Evolutionary conservation across 805 yeast genomes (phyloP).

Genomic region (Spathaspora passalidarum): DNA sequence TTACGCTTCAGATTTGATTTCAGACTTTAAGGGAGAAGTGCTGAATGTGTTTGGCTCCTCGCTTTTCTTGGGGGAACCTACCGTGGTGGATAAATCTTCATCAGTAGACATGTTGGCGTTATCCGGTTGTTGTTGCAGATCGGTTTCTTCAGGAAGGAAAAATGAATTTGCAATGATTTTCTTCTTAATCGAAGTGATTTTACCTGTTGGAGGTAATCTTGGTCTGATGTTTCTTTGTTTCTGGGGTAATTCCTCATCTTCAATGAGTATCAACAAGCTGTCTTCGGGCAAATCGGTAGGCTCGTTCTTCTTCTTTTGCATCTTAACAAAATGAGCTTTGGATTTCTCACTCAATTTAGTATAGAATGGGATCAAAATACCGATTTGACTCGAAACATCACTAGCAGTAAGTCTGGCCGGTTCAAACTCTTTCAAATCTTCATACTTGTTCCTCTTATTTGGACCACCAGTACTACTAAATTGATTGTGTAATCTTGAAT

Average conservation of each 20-base stretch:
- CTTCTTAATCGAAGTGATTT: conserved; percentile 68
- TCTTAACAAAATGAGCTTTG: conserved; percentile 39
- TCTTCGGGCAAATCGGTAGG: conserved; percentile 39
- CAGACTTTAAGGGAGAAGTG: conserved; percentile 2
- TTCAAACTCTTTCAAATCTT: conserved; percentile 58
- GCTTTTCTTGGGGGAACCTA: not conserved
- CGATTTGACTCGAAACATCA: conserved; percentile 53
- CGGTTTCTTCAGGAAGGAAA: conserved; percentile 42
- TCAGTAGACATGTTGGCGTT: not conserved
- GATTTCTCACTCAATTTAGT: conserved; percentile 38
- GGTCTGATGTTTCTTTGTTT: conserved; percentile 74
- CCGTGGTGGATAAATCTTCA: not conserved
- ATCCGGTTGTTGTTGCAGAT: conserved; percentile 2
- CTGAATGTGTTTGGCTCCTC: not conserved
- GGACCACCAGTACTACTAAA: conserved; percentile 41
- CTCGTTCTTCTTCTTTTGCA: conserved; percentile 40
- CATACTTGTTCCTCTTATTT: conserved; percentile 53
- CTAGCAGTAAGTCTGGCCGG: conserved; percentile 52
- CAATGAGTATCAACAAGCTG: conserved; percentile 44
- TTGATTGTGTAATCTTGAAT: conserved; percentile 67
- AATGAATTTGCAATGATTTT: conserved; percentile 53
- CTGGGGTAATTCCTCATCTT: conserved; percentile 82
- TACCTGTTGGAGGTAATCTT: conserved; percentile 88
- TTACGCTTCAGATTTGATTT: conserved; percentile 6
- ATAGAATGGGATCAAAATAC: conserved; percentile 55